Evolutionary conservation across 345 rosid species (phyloP).

Genomic region (Eucalyptus tenuipes): DNA sequence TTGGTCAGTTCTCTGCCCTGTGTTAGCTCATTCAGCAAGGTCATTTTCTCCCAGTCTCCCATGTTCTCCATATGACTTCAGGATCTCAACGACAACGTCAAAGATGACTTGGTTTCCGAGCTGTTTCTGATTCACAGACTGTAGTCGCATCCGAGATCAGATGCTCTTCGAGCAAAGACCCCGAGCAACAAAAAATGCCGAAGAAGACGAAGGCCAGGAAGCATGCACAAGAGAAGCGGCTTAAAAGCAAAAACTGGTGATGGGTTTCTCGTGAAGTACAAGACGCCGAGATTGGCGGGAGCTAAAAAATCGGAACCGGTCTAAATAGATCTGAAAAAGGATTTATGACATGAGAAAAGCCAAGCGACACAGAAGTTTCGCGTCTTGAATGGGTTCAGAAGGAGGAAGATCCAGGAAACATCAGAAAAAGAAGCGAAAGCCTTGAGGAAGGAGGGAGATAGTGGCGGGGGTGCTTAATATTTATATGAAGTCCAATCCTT

Average conservation of each 20-base stretch:
- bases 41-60: slow-evolving; percentile 48
- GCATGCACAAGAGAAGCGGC: neutral
- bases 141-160: neutral
- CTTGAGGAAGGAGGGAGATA: neutral
- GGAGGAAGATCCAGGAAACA: neutral
- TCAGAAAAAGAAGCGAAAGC: neutral
- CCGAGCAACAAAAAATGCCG: neutral
- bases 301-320: neutral
- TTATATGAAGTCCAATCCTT: neutral
- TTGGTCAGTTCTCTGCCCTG: slow-evolving; percentile 53
- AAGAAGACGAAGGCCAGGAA: neutral
- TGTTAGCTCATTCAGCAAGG: slow-evolving; percentile 30
- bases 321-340: neutral
- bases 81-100: neutral
- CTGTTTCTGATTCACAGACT: neutral
- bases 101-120: neutral
- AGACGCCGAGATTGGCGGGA: neutral
- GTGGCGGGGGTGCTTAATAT: neutral
- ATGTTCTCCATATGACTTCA: slow-evolving; percentile 5
- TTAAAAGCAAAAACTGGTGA: neutral
- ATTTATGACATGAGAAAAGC: neutral
- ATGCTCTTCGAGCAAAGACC: neutral
- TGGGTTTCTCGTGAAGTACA: neutral
- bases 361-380: neutral
- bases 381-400: neutral